phyloP scores from a whole-genome alignment of 2,329 filamentous ascomycete species.

The Cladorrhinum sp. region DNA sequence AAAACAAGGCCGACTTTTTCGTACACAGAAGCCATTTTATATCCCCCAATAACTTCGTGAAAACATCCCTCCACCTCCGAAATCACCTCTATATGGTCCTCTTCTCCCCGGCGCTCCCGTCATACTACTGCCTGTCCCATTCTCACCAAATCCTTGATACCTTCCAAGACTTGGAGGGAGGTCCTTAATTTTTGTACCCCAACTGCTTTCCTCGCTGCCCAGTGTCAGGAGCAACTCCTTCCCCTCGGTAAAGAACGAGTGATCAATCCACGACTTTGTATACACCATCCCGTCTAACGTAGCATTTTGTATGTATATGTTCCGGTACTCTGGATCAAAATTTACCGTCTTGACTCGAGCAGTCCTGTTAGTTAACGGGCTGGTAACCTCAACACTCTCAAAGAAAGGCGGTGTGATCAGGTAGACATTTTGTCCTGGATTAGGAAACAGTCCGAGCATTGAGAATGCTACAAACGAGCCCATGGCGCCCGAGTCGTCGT shows the following conservation, averaged over 20 bases:
- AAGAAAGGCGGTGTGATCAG: slow-evolving; percentile 70
- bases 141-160: slow-evolving; percentile 35
- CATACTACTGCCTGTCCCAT: background rate
- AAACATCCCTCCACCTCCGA: too few relatives aligned
- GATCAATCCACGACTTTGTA: slow-evolving; percentile 64
- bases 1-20: too few relatives aligned
- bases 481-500: slow-evolving; percentile 70
- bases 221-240: slow-evolving; percentile 61
- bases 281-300: slow-evolving; percentile 60
- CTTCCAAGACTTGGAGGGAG: slow-evolving; percentile 57
- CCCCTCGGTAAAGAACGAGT: slow-evolving; percentile 65
- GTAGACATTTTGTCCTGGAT: slow-evolving; percentile 66
- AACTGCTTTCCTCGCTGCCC: slow-evolving; percentile 58
- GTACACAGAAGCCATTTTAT: too few relatives aligned
- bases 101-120: background rate
- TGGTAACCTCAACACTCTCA: slow-evolving; percentile 53
- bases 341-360: slow-evolving; percentile 57
- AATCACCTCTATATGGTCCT: too few relatives aligned
- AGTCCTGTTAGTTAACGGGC: slow-evolving; percentile 53
- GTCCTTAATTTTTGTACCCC: slow-evolving; percentile 59
- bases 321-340: slow-evolving; percentile 57
- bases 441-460: slow-evolving; percentile 70
- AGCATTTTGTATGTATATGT: slow-evolving; percentile 63
- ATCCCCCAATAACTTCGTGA: background rate
- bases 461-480: slow-evolving; percentile 62